phyloP scores from a whole-genome alignment of 2,329 filamentous ascomycete species.

The Phialophora verrucosa region DNA sequence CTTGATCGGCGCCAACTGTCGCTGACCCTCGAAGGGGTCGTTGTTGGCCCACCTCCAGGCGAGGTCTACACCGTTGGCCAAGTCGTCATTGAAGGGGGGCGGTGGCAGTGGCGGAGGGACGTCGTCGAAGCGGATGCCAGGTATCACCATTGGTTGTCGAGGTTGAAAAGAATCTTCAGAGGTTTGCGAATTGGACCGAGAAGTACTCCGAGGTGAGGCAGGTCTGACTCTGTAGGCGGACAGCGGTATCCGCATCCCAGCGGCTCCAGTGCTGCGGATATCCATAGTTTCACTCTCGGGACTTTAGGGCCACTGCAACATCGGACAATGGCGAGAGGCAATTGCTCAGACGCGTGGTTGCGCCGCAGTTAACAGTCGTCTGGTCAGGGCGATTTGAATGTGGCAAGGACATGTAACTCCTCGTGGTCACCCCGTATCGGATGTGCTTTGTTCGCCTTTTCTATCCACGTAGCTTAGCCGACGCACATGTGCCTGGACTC shows the following conservation, averaged over 20 bases:
- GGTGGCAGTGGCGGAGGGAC: constrained; percentile 70
- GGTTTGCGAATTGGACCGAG: constrained; percentile 47
- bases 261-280: constrained; percentile 27
- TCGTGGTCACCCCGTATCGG: constrained; percentile 4
- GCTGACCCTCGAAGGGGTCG: constrained; percentile 49
- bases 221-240: constrained; percentile 27
- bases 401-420: constrained; percentile 24
- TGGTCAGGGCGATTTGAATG: constrained; percentile 11
- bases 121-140: constrained; percentile 56
- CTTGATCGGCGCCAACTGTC: constrained; percentile 52
- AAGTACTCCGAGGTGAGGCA: constrained; percentile 39
- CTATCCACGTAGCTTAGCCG: constrained; percentile 10
- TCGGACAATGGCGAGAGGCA: constrained; percentile 26
- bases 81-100: constrained; percentile 62
- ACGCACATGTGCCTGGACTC: constrained; percentile 8
- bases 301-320: constrained; percentile 31
- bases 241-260: constrained; percentile 28
- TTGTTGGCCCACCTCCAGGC: constrained; percentile 69
- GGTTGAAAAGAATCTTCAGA: constrained; percentile 49
- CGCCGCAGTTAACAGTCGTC: constrained; percentile 7
- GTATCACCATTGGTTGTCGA: constrained; percentile 67
- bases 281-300: constrained; percentile 30
- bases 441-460: constrained; percentile 3
- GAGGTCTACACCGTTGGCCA: constrained; percentile 63
- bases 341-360: constrained; percentile 12